phyloP scores from a whole-genome alignment of 2,329 filamentous ascomycete genomes.

The Fonsecaea pedrosoi region DNA sequence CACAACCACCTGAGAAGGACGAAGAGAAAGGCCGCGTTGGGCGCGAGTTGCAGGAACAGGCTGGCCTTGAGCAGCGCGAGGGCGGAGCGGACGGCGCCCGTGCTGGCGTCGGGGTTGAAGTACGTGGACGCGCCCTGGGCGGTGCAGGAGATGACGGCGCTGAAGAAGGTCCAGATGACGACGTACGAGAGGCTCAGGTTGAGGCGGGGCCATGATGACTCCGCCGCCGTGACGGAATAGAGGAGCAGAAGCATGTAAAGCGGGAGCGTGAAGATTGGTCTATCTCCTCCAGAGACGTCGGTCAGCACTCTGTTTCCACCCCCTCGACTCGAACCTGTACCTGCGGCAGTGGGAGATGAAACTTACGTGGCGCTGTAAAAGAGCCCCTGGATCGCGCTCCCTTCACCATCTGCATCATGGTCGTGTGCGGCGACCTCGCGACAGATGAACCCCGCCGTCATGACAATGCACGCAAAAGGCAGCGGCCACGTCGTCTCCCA shows the following conservation, averaged over 20 bases:
- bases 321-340: no score
- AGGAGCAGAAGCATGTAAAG: conserved; percentile 23
- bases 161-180: conserved; percentile 14
- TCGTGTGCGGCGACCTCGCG: conserved; percentile 28
- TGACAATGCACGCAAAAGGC: conserved; percentile 29
- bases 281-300: background rate
- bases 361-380: conserved; percentile 34
- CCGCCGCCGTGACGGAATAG: background rate
- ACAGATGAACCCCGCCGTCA: conserved; percentile 34
- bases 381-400: conserved; percentile 27
- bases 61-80: conserved; percentile 29
- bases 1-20: conserved; percentile 3
- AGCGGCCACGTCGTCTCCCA: conserved; percentile 30
- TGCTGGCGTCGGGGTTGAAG: conserved; percentile 19
- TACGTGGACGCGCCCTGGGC: conserved; percentile 28
- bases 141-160: conserved; percentile 27
- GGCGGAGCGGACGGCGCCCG: conserved; percentile 14
- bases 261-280: conserved; percentile 23
- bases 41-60: conserved; percentile 24
- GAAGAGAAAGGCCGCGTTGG: conserved; percentile 16
- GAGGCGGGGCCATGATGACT: background rate
- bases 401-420: conserved; percentile 18
- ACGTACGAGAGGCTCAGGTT: conserved; percentile 10
- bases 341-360: no score
- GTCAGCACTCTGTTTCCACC: background rate